Evolutionary conservation across 2,329 filamentous ascomycete genomes (phyloP).

Genomic region (Neopestalotiopsis sp.): DNA sequence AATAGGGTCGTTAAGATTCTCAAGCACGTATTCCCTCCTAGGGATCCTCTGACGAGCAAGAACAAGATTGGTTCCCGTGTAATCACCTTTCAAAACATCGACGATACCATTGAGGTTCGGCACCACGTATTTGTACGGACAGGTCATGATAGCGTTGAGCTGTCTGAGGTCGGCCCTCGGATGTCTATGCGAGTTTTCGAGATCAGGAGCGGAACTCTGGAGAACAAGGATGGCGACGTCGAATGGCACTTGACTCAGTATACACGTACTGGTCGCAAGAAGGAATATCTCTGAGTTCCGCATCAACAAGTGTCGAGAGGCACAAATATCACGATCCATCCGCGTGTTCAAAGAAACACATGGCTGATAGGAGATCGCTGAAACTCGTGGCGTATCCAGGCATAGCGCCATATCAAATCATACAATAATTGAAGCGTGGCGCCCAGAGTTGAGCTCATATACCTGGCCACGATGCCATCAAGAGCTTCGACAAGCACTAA

Average conservation of each 20-base stretch:
- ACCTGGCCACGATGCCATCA: slow-evolving; percentile 21
- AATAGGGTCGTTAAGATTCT: slow-evolving; percentile 84
- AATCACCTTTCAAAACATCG: slow-evolving; percentile 91
- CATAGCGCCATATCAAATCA: slow-evolving; percentile 27
- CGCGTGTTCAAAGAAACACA: slow-evolving; percentile 24
- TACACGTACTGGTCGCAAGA: slow-evolving; percentile 91
- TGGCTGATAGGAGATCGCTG: slow-evolving; percentile 27
- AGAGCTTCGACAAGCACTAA: slow-evolving; percentile 24
- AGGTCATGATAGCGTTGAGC: slow-evolving; percentile 84
- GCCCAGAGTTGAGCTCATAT: slow-evolving; percentile 19
- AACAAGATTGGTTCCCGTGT: slow-evolving; percentile 85
- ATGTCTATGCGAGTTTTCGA: slow-evolving; percentile 99
- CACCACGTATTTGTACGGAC: slow-evolving; percentile 96
- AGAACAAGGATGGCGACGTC: slow-evolving; percentile 93
- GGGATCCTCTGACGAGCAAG: slow-evolving; percentile 74
- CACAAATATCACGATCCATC: not conserved
- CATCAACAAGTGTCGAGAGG: not conserved
- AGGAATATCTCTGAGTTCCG: slow-evolving; percentile 80
- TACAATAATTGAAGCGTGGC: slow-evolving; percentile 23
- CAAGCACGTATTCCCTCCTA: slow-evolving; percentile 92
- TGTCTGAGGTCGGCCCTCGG: slow-evolving; percentile 87
- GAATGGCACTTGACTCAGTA: slow-evolving; percentile 98
- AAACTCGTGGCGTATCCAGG: slow-evolving; percentile 26
- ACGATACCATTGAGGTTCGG: slow-evolving; percentile 89
- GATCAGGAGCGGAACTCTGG: slow-evolving; percentile 87